Evolutionary conservation across 345 rosid species (phyloP).

Genomic region (Arabidopsis arenosa): DNA sequence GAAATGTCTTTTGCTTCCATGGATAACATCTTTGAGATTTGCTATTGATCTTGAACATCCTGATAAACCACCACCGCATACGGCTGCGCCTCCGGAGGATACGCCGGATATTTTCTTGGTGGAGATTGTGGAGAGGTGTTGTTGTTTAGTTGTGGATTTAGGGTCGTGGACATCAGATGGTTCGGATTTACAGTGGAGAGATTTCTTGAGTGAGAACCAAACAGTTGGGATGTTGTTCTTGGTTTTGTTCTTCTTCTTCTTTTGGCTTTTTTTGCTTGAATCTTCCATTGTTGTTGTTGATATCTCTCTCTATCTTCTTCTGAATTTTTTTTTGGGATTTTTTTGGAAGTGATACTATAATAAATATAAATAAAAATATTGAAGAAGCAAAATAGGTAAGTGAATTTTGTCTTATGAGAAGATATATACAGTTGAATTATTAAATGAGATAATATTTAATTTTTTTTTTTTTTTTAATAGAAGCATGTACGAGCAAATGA

Average conservation of each 20-base stretch:
- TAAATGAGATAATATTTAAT: conserved; percentile 4
- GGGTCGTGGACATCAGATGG: conserved; percentile 68
- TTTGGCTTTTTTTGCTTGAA: conserved; percentile 41
- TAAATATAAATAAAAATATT: neutral
- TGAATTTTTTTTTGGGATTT: conserved; percentile 10
- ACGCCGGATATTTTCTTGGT: conserved; percentile 46
- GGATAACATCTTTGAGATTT: conserved; percentile 95
- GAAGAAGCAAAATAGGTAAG: conserved; percentile 15
- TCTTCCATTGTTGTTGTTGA: conserved; percentile 39
- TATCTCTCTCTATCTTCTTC: conserved; percentile 17
- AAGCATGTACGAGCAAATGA: conserved; percentile 34
- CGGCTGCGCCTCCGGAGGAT: conserved; percentile 38
- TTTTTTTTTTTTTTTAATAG: too few relatives aligned
- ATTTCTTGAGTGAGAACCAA: conserved; percentile 71
- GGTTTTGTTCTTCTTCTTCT: conserved; percentile 32
- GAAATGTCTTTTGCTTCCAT: conserved; percentile 94
- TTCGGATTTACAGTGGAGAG: conserved; percentile 70
- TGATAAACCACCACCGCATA: conserved; percentile 66
- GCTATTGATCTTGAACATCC: conserved; percentile 99
- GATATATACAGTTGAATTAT: conserved; percentile 3
- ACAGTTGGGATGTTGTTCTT: conserved; percentile 68
- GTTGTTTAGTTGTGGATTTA: conserved; percentile 51
- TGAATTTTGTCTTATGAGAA: conserved; percentile 3
- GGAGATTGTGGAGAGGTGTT: conserved; percentile 64
- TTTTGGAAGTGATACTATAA: conserved; percentile 15